Conservation (phyloP, 2,329 filamentous ascomycete species). For the Pseudovirgaria hyperparasitica region DNA sequence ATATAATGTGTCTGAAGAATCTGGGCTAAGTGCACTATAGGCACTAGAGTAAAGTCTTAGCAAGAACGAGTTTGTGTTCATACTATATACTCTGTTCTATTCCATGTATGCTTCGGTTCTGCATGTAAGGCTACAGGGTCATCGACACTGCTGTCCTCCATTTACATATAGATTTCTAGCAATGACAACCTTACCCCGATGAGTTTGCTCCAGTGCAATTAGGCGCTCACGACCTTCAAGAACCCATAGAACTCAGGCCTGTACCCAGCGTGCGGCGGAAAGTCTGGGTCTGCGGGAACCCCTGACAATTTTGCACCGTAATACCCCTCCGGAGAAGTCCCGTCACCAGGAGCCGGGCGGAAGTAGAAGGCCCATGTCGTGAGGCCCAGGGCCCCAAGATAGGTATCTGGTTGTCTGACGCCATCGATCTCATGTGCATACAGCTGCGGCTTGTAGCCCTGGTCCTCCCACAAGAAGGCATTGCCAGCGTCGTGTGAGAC, state of each 20-base stretch:
- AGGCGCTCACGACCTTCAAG: conserved; percentile 5
- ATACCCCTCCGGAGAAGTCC: conserved; percentile 2
- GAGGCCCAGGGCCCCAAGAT: conserved; percentile 6
- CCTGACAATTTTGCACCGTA: conserved; percentile 6
- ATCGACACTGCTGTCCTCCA: too few species aligned
- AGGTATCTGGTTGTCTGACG: conserved; percentile 4
- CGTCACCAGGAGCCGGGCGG: conserved; percentile 2
- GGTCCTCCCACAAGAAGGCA: conserved; percentile 4
- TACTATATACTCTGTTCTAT: too few species aligned
- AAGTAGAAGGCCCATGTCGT: conserved; percentile 9
- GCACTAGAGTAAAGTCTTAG: too few species aligned
- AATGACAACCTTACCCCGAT: too few species aligned
- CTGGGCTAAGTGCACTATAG: too few species aligned
- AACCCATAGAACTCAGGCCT: conserved; percentile 5
- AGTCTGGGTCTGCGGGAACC: conserved; percentile 4
- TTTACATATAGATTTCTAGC: too few species aligned
- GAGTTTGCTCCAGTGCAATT: too few species aligned
- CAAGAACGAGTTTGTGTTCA: too few species aligned
- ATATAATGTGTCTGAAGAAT: too few species aligned
- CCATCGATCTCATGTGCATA: conserved; percentile 7
- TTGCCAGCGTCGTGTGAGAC: conserved; percentile 5
- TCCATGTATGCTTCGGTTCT: too few species aligned
- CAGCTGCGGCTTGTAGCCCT: conserved; percentile 5
- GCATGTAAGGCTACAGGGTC: too few species aligned
- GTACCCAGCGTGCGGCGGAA: conserved; percentile 4